Conservation (phyloP, 2,329 filamentous ascomycete genomes). For the Botrytis aclada region DNA sequence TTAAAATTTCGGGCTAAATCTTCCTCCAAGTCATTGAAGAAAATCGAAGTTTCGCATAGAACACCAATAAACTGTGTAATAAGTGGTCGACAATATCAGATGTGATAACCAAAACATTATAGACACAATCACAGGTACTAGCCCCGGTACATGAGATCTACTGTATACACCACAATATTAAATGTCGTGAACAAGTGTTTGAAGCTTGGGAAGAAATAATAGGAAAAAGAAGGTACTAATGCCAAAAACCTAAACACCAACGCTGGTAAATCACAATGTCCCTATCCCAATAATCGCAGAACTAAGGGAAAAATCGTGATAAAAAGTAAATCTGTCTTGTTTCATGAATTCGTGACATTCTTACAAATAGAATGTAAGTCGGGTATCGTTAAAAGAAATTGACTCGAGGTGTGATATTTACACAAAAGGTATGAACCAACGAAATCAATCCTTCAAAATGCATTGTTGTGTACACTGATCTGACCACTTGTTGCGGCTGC, state of each 20-base stretch:
- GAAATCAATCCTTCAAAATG: slow-evolving; percentile 38
- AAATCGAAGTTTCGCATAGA: neutral
- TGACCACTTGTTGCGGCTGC: slow-evolving; percentile 58
- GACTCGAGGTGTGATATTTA: slow-evolving; percentile 7
- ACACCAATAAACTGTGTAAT: neutral
- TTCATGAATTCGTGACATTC: slow-evolving; percentile 11
- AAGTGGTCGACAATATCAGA: neutral
- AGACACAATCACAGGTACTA: neutral
- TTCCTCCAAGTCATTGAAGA: neutral
- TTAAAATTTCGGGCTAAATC: no score
- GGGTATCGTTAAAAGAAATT: slow-evolving; percentile 4
- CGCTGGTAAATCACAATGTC: neutral
- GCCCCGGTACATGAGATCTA: neutral
- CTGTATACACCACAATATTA: neutral
- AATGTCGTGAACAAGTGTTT: neutral
- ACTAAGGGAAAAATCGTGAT: neutral
- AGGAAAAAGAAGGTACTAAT: neutral
- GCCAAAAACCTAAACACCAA: slow-evolving; percentile 3
- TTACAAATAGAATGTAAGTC: neutral
- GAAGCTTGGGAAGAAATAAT: neutral
- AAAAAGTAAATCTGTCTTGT: slow-evolving; percentile 1
- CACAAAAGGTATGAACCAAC: slow-evolving; percentile 1
- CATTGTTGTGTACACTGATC: slow-evolving; percentile 34
- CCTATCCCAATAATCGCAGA: neutral
- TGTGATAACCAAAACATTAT: neutral